phyloP scores from a whole-genome alignment of 441 rosid genomes.

The Cnidoscolus chayamansa region DNA sequence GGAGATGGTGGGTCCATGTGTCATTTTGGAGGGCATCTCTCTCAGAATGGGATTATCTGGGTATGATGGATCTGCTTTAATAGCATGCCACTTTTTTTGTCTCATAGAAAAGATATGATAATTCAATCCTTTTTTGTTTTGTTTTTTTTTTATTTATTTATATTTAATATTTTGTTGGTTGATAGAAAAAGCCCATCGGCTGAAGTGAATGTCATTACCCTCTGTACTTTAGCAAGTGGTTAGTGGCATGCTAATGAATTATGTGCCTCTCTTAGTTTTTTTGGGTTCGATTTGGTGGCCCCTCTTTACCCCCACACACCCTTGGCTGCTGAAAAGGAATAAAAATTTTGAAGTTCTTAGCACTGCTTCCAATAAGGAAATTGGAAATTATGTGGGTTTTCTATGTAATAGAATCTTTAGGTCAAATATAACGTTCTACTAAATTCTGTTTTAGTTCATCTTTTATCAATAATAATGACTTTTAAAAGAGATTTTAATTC shows the following conservation, averaged over 20 bases:
- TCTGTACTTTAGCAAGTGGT: constrained; percentile 33
- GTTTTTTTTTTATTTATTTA: not conserved
- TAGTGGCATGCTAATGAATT: constrained; percentile 31
- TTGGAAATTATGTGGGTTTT: too few species aligned
- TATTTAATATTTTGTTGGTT: not conserved
- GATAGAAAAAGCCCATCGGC: constrained; percentile 31
- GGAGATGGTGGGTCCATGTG: constrained; percentile 33
- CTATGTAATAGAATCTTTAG: too few species aligned
- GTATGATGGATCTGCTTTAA: constrained; percentile 35
- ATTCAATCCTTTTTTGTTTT: constrained; percentile 17
- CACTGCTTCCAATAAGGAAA: too few species aligned
- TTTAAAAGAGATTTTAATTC: too few species aligned
- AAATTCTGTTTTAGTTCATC: too few species aligned
- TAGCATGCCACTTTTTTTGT: constrained; percentile 40
- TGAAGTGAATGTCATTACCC: constrained; percentile 28
- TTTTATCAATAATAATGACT: too few species aligned
- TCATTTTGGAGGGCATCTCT: constrained; percentile 28
- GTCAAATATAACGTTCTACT: too few species aligned
- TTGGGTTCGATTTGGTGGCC: constrained; percentile 17
- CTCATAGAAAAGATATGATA: constrained; percentile 42
- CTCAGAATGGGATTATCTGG: constrained; percentile 28
- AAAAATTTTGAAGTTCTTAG: too few species aligned
- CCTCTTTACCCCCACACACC: too few species aligned
- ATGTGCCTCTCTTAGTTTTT: constrained; percentile 22
- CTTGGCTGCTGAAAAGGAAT: too few species aligned